These are phyloP conservation scores for Dicorynia guianensis DNA, from an alignment of 306 rosid species.

Conservation along the genomic window DNA sequence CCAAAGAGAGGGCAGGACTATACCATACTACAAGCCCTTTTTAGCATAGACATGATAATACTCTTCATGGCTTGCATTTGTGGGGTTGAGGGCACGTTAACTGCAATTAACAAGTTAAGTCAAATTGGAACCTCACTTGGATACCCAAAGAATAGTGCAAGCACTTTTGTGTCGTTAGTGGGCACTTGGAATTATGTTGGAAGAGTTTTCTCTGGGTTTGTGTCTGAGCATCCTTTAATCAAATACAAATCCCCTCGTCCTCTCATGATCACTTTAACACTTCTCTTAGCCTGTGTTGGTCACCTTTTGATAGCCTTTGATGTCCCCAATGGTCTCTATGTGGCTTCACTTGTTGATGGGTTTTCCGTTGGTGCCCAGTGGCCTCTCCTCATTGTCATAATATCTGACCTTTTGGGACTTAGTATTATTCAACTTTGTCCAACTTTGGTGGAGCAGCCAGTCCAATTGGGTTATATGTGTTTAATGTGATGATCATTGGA, in stretches of 20 bases:
- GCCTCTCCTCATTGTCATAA: too few species aligned
- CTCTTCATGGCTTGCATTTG: constrained; percentile 58
- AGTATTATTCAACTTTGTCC: constrained; percentile 80
- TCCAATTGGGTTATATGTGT: constrained; percentile 57
- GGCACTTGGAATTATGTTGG: constrained; percentile 71
- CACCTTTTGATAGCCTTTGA: too few species aligned
- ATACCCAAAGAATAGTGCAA: too few species aligned
- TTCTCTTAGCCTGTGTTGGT: too few species aligned
- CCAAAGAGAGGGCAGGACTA: constrained; percentile 65
- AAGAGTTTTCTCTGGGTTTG: constrained; percentile 55
- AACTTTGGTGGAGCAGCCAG: constrained; percentile 81
- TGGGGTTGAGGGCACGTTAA: constrained; percentile 65
- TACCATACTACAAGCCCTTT: constrained; percentile 69
- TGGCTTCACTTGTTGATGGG: too few species aligned
- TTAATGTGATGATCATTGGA: constrained; percentile 53
- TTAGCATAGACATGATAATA: constrained; percentile 65
- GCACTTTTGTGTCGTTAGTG: constrained; percentile 68
- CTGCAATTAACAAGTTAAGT: constrained; percentile 63
- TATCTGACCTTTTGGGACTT: constrained; percentile 81
- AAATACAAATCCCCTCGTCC: constrained; percentile 60
- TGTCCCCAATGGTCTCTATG: too few species aligned
- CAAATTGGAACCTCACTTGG: constrained; percentile 62
- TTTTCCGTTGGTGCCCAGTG: too few species aligned
- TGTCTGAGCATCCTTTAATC: constrained; percentile 49
- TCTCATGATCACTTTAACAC: constrained; percentile 52